phyloP scores from a whole-genome alignment of 2,329 filamentous ascomycete species.

The Penicillium griseofulvum region DNA sequence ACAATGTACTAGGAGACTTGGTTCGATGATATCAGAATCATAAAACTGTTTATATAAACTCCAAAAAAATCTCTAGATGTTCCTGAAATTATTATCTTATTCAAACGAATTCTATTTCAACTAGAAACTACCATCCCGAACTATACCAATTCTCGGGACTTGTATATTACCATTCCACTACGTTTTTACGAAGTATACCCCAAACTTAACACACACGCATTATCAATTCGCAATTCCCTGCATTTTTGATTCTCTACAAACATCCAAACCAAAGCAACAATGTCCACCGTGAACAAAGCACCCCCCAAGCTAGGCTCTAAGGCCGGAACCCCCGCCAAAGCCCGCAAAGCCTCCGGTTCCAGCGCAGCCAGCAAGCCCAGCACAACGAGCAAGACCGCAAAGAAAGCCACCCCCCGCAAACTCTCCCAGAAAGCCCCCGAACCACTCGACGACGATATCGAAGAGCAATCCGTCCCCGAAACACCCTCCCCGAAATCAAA shows the following conservation, averaged over 20 bases:
- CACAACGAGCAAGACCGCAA: slow-evolving; percentile 16
- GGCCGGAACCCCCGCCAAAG: slow-evolving; percentile 20
- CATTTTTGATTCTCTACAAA: not conserved
- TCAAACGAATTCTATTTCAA: not conserved
- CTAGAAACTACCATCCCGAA: slow-evolving; percentile 8
- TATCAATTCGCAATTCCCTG: not conserved
- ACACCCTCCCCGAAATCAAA: slow-evolving; percentile 25
- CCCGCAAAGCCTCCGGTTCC: slow-evolving; percentile 22
- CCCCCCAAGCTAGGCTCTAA: slow-evolving; percentile 24
- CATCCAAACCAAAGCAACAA: not conserved
- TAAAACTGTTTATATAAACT: slow-evolving; percentile 1
- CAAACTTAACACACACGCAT: not conserved
- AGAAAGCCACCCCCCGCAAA: slow-evolving; percentile 24
- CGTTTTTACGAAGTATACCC: slow-evolving; percentile 5
- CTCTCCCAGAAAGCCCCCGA: slow-evolving; percentile 24
- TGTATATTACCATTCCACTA: slow-evolving; percentile 1
- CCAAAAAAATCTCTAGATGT: not conserved
- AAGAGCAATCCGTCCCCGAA: slow-evolving; percentile 19
- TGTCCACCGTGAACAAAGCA: slow-evolving; percentile 23
- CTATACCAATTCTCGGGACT: slow-evolving; percentile 3
- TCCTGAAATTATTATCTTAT: not conserved
- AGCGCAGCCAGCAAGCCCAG: slow-evolving; percentile 21
- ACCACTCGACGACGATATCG: slow-evolving; percentile 17
- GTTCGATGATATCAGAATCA: slow-evolving; percentile 18
- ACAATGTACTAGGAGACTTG: not conserved